Base-by-base conservation (phyloP, 202 grass and related monocot genomes). In the Brachypodium distachyon region DNA sequence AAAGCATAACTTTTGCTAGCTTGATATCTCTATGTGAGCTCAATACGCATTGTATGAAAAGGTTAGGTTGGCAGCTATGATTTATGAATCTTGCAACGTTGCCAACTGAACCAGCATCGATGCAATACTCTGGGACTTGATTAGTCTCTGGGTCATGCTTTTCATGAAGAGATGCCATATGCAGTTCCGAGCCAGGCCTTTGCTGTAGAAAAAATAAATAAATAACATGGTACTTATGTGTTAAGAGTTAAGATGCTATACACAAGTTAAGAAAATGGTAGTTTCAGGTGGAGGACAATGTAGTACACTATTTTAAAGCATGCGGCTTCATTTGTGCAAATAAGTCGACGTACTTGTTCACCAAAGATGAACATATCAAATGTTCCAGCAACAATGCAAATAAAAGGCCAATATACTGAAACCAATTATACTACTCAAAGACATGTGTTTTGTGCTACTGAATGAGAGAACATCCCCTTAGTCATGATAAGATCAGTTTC, bases 11-110 rank as follows among this genome's bases (percentile, higher is more conserved):
- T 81, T 92, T 96, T 36, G 89, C 93, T 27, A 96, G 78, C 56
- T 88, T 90, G 55, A 92, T 77, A 60, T 92, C 77, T 9, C 46
- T 80, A 32, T 96, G 89, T 53, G 89, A 92, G 81, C 89, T 96
- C 46, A 96, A 33, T 7, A 96, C 60, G 18, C 89, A 92, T 72
- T 92, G 93, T 31, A 96, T 74, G 75, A 96, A 96, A 57, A 90
- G 84, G 46, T 96, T 96, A 17, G 89, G 93, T 66, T 87, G 81
- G 25, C 89, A 96, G 34, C 93, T 96, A 46, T 96, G 87, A 63
- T 92, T 96, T 72, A 96, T 92, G 79, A 96, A 96, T 56, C 93
- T 87, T 12, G 87, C 86, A 77, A 96, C 16, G 56, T 87, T 92
- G 18, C 89, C 93, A 69, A 77, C 51, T 19, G 39, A 43, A 37